Evolutionary conservation across 2,329 filamentous ascomycete species (phyloP).

Genomic region (Arachnopeziza araneosa): DNA sequence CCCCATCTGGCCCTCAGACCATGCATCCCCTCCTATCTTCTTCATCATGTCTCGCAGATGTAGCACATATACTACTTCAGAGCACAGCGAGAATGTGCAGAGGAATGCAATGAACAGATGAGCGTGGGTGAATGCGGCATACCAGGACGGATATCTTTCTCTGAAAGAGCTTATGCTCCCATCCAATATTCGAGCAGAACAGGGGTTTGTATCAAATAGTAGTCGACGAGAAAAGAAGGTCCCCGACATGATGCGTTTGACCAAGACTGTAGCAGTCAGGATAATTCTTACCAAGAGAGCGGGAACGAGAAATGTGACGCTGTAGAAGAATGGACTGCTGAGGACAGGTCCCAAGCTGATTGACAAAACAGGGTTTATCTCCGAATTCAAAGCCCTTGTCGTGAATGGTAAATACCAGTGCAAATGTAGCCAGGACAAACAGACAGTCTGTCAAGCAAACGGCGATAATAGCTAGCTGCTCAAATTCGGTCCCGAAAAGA

Average conservation of each 20-base stretch:
- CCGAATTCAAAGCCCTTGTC: not conserved
- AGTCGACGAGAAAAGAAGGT: not conserved
- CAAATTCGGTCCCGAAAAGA: not conserved
- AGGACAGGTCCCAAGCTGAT: not conserved
- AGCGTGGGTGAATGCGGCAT: not conserved
- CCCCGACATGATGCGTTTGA: not conserved
- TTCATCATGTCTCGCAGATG: not conserved
- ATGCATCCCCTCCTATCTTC: not conserved
- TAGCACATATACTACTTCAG: not conserved
- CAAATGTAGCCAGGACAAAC: not conserved
- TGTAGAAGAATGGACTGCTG: not conserved
- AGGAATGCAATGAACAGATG: not conserved
- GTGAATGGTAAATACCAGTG: not conserved
- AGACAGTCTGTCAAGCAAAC: not conserved
- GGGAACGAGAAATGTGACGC: not conserved
- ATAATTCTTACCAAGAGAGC: not conserved
- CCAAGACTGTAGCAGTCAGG: not conserved
- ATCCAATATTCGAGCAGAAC: not conserved
- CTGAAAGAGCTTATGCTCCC: not conserved
- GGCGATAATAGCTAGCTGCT: not conserved
- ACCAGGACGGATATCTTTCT: not conserved
- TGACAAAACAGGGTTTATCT: not conserved
- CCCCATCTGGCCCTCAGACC: not conserved
- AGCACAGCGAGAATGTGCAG: not conserved
- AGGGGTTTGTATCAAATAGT: not conserved